Conservation (phyloP, 2,329 filamentous ascomycete species). For the Fusarium austroafricanum region DNA sequence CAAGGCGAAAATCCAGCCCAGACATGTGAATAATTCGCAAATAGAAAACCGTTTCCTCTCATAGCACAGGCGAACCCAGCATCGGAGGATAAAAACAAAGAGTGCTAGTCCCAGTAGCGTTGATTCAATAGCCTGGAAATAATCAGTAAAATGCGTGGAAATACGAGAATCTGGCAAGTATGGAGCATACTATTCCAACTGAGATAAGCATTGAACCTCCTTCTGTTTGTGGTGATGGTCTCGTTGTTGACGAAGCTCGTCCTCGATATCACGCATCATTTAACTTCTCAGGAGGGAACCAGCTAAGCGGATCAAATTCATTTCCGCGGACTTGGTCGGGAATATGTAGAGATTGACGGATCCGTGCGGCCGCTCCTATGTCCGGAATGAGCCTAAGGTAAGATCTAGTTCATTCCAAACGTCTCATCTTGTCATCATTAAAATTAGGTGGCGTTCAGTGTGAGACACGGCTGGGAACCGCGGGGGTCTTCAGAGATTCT, state of each 20-base stretch:
- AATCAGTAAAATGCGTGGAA: background rate
- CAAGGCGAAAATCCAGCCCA: slow-evolving; percentile 8
- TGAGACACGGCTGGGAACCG: no score
- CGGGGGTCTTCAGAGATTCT: no score
- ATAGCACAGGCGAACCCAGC: background rate
- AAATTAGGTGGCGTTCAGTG: background rate
- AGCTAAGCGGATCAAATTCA: no score
- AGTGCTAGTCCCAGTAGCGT: background rate
- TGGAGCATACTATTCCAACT: background rate
- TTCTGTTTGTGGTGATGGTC: background rate
- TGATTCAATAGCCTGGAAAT: background rate
- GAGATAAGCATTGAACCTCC: background rate
- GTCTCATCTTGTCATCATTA: fast-evolving
- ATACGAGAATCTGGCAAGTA: background rate
- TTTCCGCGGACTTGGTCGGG: background rate
- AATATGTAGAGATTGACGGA: background rate
- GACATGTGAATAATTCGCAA: background rate
- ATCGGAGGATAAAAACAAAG: background rate
- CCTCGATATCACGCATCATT: background rate
- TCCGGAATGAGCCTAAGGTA: background rate
- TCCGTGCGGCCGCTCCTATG: background rate
- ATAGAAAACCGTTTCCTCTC: background rate
- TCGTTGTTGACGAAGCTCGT: background rate
- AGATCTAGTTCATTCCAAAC: background rate
- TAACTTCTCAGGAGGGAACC: background rate